Base-by-base conservation (phyloP, 345 rosid species). In the Noccaea caerulescens region DNA sequence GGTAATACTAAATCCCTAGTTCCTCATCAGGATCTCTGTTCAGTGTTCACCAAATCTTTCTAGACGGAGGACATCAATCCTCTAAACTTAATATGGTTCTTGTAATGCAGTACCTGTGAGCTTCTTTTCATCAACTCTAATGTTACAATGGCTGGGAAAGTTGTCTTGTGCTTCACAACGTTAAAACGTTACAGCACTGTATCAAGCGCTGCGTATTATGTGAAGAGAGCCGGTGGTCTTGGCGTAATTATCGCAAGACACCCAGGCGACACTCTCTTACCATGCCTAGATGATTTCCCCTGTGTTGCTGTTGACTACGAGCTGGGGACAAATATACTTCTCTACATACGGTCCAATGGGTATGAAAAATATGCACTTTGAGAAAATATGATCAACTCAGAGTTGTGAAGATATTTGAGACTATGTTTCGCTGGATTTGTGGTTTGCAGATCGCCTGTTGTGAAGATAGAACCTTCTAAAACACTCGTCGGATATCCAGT, bases 151-250 rank as follows among this genome's bases (percentile, higher is more conserved):
- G 68, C 16, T 4, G 76, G 77, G 25, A 72, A 64, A 57, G 71
- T 72, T 1, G 77, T 64, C 37, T 72, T 72, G 11, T 77, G 83
- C 49, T 79, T 82, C 68, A 68, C 80, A 1, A 34, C 80, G 14
- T 41, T 72, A 16, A 37, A 37, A 33, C 38, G 53, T 20, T 37
- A 42, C 18, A 16, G 68, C 4, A 11, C 71, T 8, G 79, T 73
- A 25, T 11, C 63, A 30, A 59, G 34, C 0, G 83, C 81, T 49
- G 83, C 53, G 3, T 6, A 45, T 3, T 7, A 46, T 63, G 85
- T 77, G 18, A 73, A 67, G 66, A 16, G n/a, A 53, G 81, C 80
- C 0, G 85, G 85, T 43, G 85, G 83, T 73, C 79, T 82, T 18
- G 85, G 83, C 1, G 44, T 82, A 36, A 77, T 82, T 18, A 49